These are phyloP conservation scores for Penstemon eatonii DNA, from an alignment of 257 asterid genomes.

Conservation along the genomic window DNA sequence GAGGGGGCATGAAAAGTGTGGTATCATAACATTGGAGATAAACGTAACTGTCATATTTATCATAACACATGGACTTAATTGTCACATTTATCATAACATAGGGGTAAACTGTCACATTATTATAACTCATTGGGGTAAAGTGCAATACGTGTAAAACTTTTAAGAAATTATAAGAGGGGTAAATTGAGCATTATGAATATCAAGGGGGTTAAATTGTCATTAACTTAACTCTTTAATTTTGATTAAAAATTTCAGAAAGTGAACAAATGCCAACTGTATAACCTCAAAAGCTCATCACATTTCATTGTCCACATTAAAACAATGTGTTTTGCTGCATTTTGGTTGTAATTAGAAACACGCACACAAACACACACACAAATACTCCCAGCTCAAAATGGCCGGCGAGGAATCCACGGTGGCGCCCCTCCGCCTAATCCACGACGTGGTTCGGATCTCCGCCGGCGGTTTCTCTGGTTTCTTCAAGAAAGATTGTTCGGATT, in stretches of 20 bases:
- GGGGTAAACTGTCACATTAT: too few species aligned
- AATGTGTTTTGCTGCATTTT: conserved; percentile 30
- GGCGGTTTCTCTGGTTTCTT: conserved; percentile 72
- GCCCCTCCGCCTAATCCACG: conserved; percentile 62
- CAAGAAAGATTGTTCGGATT: conserved; percentile 82
- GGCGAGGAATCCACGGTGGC: conserved; percentile 51
- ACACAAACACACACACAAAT: conserved; percentile 4
- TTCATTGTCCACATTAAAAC: conserved; percentile 31
- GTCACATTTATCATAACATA: too few species aligned
- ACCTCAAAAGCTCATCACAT: conserved; percentile 2
- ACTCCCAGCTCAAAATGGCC: conserved; percentile 49
- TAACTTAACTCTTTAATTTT: too few species aligned
- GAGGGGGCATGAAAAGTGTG: too few species aligned
- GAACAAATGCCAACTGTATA: conserved; percentile 35
- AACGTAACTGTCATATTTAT: too few species aligned
- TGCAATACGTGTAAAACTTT: too few species aligned
- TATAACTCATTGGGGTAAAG: too few species aligned
- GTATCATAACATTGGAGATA: too few species aligned
- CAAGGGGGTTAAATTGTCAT: too few species aligned
- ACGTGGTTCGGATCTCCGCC: conserved; percentile 58
- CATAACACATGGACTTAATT: too few species aligned
- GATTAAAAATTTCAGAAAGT: background rate
- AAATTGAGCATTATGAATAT: too few species aligned
- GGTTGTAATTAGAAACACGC: conserved; percentile 20
- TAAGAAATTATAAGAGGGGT: too few species aligned